Evolutionary conservation across 257 asterid species (phyloP).

Genomic region (Solanum habrochaites): DNA sequence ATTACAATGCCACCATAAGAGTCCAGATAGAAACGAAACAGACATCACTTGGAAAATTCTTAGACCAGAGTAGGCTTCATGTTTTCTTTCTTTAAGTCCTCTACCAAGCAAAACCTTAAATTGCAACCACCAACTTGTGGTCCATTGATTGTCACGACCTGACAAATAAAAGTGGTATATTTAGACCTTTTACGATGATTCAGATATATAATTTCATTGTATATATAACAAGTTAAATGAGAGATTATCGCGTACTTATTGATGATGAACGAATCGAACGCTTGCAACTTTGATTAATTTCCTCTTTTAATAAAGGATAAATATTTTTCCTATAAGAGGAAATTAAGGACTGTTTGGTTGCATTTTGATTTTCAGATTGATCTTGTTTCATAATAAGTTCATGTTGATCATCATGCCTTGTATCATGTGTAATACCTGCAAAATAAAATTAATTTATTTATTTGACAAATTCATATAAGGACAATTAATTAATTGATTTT

Average conservation of each 20-base stretch:
- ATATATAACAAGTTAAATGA: not conserved
- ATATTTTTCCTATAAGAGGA: constrained; percentile 45
- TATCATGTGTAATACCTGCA: constrained; percentile 66
- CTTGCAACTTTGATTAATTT: constrained; percentile 20
- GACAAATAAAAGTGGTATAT: not conserved
- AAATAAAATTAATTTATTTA: not conserved
- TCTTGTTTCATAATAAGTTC: constrained; percentile 40
- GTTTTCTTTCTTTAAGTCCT: constrained; percentile 68
- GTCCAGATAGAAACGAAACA: constrained; percentile 65
- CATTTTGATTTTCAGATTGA: constrained; percentile 30
- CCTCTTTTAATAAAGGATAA: constrained; percentile 43
- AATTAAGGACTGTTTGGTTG: constrained; percentile 49
- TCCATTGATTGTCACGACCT: constrained; percentile 63
- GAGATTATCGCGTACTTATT: constrained; percentile 23
- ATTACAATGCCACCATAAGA: constrained; percentile 90
- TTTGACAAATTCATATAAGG: not conserved
- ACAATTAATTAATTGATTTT: not conserved
- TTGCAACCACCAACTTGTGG: constrained; percentile 79
- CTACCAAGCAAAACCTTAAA: constrained; percentile 64
- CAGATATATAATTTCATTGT: not conserved
- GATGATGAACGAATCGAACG: constrained; percentile 10
- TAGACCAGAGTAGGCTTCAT: constrained; percentile 62
- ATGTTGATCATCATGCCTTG: constrained; percentile 48
- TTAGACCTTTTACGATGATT: not conserved
- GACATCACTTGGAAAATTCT: constrained; percentile 72